Conservation (phyloP, 1,284 basidiomycete genomes). For the Boletus smithii region DNA sequence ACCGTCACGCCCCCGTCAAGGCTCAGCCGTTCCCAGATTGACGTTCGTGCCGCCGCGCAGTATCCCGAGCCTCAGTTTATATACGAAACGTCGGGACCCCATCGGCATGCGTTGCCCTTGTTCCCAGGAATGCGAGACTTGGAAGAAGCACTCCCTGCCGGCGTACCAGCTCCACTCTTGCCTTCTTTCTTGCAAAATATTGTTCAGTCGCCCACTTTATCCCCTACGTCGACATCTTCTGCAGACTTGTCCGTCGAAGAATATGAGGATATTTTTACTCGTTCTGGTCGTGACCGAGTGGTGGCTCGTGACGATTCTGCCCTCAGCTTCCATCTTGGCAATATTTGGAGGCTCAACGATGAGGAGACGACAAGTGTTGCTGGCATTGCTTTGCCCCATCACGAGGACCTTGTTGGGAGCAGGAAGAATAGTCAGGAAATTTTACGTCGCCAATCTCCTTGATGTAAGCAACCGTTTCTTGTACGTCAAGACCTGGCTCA, state of each 20-base stretch:
- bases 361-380: slow-evolving; percentile 58
- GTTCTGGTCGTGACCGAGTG: slow-evolving; percentile 23
- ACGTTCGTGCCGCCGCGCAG: slow-evolving; percentile 39
- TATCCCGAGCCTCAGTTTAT: slow-evolving; percentile 49
- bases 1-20: slow-evolving; percentile 35
- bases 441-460: slow-evolving; percentile 32
- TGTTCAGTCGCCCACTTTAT: slow-evolving; percentile 59
- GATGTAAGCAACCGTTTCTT: slow-evolving; percentile 11
- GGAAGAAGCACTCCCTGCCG: slow-evolving; percentile 14
- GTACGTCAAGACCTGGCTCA: not conserved
- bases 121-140: slow-evolving; percentile 30
- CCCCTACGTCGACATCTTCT: slow-evolving; percentile 59
- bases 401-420: slow-evolving; percentile 31
- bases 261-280: slow-evolving; percentile 35
- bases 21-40: slow-evolving; percentile 46
- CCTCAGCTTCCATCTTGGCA: slow-evolving; percentile 40
- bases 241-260: slow-evolving; percentile 63
- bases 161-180: slow-evolving; percentile 47
- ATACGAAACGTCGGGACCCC: slow-evolving; percentile 58
- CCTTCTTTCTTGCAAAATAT: slow-evolving; percentile 74
- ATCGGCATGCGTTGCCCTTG: slow-evolving; percentile 18
- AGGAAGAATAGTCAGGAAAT: slow-evolving; percentile 36
- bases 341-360: slow-evolving; percentile 64
- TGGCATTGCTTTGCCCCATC: slow-evolving; percentile 40
- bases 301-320: slow-evolving; percentile 29